These are phyloP conservation scores for Talaromyces pinophilus DNA, from an alignment of 2,329 filamentous ascomycete species.

Conservation along the genomic window DNA sequence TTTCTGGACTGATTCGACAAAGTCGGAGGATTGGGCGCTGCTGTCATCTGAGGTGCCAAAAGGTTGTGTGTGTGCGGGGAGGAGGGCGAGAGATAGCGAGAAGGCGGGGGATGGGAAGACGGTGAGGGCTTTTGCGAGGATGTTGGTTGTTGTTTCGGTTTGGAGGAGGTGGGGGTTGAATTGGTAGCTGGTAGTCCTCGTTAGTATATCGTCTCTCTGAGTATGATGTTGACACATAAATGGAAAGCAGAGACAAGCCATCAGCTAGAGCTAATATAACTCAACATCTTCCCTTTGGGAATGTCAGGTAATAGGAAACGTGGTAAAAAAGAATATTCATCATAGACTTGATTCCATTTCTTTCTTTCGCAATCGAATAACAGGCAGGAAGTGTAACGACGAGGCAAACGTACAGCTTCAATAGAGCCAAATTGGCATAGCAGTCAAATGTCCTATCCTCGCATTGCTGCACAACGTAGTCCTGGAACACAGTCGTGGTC, in stretches of 20 bases:
- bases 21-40: constrained; percentile 37
- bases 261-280: constrained; percentile 76
- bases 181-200: constrained; percentile 71
- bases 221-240: not conserved
- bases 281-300: constrained; percentile 66
- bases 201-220: not conserved
- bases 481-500: constrained; percentile 88
- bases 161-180: constrained; percentile 98
- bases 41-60: constrained; percentile 46
- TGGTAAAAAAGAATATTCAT: constrained; percentile 69
- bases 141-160: constrained; percentile 97
- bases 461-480: constrained; percentile 92
- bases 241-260: constrained; percentile 23
- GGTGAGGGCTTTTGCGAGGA: constrained; percentile 96
- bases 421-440: constrained; percentile 91
- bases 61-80: constrained; percentile 77
- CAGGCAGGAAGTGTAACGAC: constrained; percentile 15
- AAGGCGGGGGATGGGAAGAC: constrained; percentile 97
- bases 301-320: constrained; percentile 99
- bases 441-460: constrained; percentile 91
- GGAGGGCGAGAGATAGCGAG: constrained; percentile 88
- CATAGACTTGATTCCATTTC: constrained; percentile 47
- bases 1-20: constrained; percentile 89
- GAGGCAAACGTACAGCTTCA: constrained; percentile 79
- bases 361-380: not conserved